These are phyloP conservation scores for Epichloe baconii DNA, from an alignment of 2,329 filamentous ascomycete genomes.

Conservation along the genomic window DNA sequence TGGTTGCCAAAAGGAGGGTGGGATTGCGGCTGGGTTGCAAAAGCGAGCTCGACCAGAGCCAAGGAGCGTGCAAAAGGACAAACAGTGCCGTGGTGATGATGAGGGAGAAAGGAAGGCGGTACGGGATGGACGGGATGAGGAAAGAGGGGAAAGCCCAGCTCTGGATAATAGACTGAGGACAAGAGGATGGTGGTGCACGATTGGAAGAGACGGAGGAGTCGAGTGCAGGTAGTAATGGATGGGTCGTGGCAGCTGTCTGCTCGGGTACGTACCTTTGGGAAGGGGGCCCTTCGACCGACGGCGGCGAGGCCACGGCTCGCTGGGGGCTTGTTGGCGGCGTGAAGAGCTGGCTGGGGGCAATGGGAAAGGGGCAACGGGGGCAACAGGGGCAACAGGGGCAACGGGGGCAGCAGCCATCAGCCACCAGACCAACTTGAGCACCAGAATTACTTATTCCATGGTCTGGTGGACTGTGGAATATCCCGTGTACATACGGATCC, in stretches of 20 bases:
- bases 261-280: neutral
- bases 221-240: neutral
- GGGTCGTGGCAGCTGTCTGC: neutral
- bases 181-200: slow-evolving; percentile 13
- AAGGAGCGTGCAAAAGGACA: slow-evolving; percentile 26
- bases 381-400: too few relatives aligned
- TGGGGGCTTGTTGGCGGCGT: too few relatives aligned
- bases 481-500: too few relatives aligned
- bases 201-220: slow-evolving; percentile 5
- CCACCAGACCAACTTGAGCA: too few relatives aligned
- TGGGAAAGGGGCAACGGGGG: too few relatives aligned
- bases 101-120: slow-evolving; percentile 27
- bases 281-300: too few relatives aligned
- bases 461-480: too few relatives aligned
- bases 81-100: slow-evolving; percentile 22
- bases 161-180: slow-evolving; percentile 14
- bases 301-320: too few relatives aligned
- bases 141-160: slow-evolving; percentile 19
- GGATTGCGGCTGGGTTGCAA: slow-evolving; percentile 11
- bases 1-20: slow-evolving; percentile 26
- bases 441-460: too few relatives aligned
- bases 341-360: too few relatives aligned
- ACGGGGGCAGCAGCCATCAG: too few relatives aligned
- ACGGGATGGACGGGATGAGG: slow-evolving; percentile 30
- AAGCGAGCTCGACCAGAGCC: slow-evolving; percentile 20